Evolutionary conservation across 208 protist species (phyloP).

Genomic region (Leishmania tarentolae): DNA sequence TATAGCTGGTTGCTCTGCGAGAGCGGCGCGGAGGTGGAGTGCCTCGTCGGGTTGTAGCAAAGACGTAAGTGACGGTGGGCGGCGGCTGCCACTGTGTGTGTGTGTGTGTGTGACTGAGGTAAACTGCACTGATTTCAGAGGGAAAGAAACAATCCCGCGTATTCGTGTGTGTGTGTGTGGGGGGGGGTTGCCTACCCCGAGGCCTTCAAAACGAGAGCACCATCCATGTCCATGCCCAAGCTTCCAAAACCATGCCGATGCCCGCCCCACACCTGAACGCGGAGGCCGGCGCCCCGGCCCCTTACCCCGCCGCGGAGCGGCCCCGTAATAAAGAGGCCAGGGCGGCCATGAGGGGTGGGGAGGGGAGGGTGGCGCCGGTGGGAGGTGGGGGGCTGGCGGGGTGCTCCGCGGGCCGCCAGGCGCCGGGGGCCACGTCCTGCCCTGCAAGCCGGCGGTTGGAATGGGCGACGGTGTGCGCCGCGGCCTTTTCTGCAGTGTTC

Average conservation of each 20-base stretch:
- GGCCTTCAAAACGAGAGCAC: too few relatives aligned
- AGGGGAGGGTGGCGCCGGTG: too few relatives aligned
- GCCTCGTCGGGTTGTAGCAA: constrained; percentile 21
- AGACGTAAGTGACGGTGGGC: too few relatives aligned
- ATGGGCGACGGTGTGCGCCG: background rate
- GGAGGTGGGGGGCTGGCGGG: background rate
- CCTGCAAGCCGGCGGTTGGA: background rate
- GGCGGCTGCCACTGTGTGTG: background rate
- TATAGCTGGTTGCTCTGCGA: constrained; percentile 29
- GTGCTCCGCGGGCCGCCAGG: background rate
- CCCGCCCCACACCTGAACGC: too few relatives aligned
- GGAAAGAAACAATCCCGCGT: background rate
- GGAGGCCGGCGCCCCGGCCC: too few relatives aligned
- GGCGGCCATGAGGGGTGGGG: too few relatives aligned
- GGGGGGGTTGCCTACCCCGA: background rate
- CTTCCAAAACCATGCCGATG: too few relatives aligned
- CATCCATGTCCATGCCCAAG: too few relatives aligned
- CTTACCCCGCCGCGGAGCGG: too few relatives aligned
- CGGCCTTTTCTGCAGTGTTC: background rate
- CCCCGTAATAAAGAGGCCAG: too few relatives aligned
- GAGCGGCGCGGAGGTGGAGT: constrained; percentile 28
- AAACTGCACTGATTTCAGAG: background rate
- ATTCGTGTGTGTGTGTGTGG: too few relatives aligned
- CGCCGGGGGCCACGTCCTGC: too few relatives aligned
- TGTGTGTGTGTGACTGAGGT: background rate